Base-by-base conservation (phyloP, 1,284 basidiomycete genomes). In the Anthracocystis walkeri region DNA sequence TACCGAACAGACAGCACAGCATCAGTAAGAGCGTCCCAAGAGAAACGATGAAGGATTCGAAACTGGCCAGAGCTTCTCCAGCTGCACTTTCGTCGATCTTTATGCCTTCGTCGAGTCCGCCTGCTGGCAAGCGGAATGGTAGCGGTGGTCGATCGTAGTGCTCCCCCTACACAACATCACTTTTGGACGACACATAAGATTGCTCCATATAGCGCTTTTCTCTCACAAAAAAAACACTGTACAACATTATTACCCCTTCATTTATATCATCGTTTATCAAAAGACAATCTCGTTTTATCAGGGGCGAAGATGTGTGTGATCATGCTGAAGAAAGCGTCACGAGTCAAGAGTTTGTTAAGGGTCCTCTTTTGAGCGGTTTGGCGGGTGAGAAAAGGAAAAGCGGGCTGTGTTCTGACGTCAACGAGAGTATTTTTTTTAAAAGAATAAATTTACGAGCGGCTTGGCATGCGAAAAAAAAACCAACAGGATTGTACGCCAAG, bases 21-120 rank as follows among this genome's bases (percentile, higher is more conserved):
- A 53, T 31, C 29, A 38, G 4, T 29, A 20, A n/a, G 20, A 50
- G 35, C 42, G 21, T n/a, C 27, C n/a, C 18, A n/a, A 8, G 48
- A 25, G 3, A 27, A 10, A 11, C 35, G 18, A 31, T 40, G 3
- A 21, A 51, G 27, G 54, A 68, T n/a, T 8, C 23, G 1, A n/a
- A 45, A 4, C 8, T 60, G 12, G 57, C 56, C 4, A 42, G 63
- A 27, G 71, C 65, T 2, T 70, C 67, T 7, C 56, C 72, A 8
- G 66, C 72, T 3, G 68, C 72, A 3, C 16, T 70, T n/a, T 70
- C 67, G n/a, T 66, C 63, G 20, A 66, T 75, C 38, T 75, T 75
- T 42, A 52, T 62, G 16, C 66, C 63, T 7, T 21, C 51, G 31
- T 41, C 42, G 18, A 29, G 45, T 16, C 33, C 33, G 18, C n/a